Base-by-base conservation (phyloP, 495 filamentous ascomycete genomes). In the Aspergillus affinis region DNA sequence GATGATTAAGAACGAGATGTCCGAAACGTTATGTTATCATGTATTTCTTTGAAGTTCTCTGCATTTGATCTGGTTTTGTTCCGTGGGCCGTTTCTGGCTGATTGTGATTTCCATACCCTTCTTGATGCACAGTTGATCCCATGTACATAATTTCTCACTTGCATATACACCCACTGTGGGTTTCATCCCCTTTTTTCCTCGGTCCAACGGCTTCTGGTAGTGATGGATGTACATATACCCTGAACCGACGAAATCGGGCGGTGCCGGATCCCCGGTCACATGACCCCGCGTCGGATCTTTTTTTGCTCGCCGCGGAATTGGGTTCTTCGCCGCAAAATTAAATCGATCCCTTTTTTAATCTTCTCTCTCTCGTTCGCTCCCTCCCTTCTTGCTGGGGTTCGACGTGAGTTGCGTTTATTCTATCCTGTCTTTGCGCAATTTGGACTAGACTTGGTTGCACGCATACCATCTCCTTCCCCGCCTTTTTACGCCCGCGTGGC, bases 11-110 rank as follows among this genome's bases (percentile, higher is more conserved):
- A 66, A 58, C 64, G 63, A 65, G 60, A 64, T 57, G 62, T 57
- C 64, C 61, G 61, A 69, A 62, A 65, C 61, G 65, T 66, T 72
- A 68, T 69, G 61, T 59, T 61, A 62, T 61, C 61, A 65, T 65
- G 62, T 69, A 66, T 67, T 61, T 65, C 56, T 50, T 58, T 63
- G 58, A 47, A 59, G 36, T 60, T 60, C 19, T 60, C 55, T 62
- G 54, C 41, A 57, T 59, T 69, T 65, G 61, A 21, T 60, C 29
- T 66, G 51, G 27, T 60, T 51, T 57, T 55, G 19, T 15, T 17
- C 13, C 36, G 36, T 15, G 36, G 36, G 36, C 55, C 48, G 62
- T 54, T 57, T 51, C 51, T 61, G 55, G 58, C 51, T 59, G 60
- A 48, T 61, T 61, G 61, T 60, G 54, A 48, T 56, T 58, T 60